These are phyloP conservation scores for Kalmanozyma brasiliensis DNA, from an alignment of 1,284 basidiomycete genomes.

Conservation along the genomic window DNA sequence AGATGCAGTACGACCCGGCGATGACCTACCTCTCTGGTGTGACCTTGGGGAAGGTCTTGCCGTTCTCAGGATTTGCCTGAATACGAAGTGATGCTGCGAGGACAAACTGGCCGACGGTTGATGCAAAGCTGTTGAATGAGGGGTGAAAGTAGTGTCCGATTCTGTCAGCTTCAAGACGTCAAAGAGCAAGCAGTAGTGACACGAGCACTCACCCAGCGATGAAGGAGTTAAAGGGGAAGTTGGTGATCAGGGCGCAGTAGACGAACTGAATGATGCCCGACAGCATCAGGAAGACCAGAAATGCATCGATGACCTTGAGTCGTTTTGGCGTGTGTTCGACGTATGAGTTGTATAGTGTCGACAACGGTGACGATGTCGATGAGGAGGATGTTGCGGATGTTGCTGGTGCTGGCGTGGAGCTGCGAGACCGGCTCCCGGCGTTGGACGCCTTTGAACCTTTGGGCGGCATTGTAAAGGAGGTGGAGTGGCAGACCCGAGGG, in stretches of 20 bases:
- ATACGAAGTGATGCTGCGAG: slow-evolving; percentile 88
- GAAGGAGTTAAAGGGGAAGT: slow-evolving; percentile 97
- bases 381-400: slow-evolving; percentile 19
- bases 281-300: slow-evolving; percentile 90
- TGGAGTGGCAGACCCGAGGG: too few species aligned
- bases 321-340: slow-evolving; percentile 79
- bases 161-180: too few species aligned
- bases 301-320: slow-evolving; percentile 92
- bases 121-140: slow-evolving; percentile 78
- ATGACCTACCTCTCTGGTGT: slow-evolving; percentile 87
- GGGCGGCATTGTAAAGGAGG: slow-evolving; percentile 43
- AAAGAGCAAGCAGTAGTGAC: too few species aligned
- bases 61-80: slow-evolving; percentile 89
- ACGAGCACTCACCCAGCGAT: slow-evolving; percentile 96
- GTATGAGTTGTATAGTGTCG: slow-evolving; percentile 79
- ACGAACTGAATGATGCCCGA: slow-evolving; percentile 89
- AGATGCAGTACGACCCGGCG: not conserved
- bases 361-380: slow-evolving; percentile 24
- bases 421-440: slow-evolving; percentile 18
- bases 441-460: slow-evolving; percentile 26
- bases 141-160: too few species aligned
- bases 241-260: slow-evolving; percentile 89
- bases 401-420: slow-evolving; percentile 5
- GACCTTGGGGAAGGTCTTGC: slow-evolving; percentile 71
- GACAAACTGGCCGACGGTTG: slow-evolving; percentile 96